Evolutionary conservation across 805 yeast species (phyloP), one percentile per base, ranked within the genome.

Genomic region (Candida manassasensis): DNA sequence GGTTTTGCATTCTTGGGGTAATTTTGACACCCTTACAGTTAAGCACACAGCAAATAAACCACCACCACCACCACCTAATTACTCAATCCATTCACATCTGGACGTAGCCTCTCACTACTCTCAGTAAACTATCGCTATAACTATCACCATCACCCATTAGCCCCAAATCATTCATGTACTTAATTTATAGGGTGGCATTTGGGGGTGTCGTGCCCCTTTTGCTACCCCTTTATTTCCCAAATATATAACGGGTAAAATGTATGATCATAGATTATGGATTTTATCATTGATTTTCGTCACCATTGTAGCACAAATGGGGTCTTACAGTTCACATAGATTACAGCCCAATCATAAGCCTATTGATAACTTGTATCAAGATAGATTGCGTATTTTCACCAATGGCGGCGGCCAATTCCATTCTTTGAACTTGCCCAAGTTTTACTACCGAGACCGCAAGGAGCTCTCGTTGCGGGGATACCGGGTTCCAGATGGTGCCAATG

Each of bases 381-480:
- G 96, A 30, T 63, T 88, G 41, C 70, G 87, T 29, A 94, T 83
- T 47, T 87, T 87, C 67, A 75, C 76, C 29, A 81, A 77, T 46
- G 49, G 50, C 12, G 79, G 77, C n/a, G 97, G 97, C 19, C 79
- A 79, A 43, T 90, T 83, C 63, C 55, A 59, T 26, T 65, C 72
- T 33, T 63, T 88, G 48, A 87, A 86, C 57, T 64, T 90, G 24
- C 95, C 97, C 9, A 81, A 80, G 48, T 87, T 84, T 54, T 85
- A 84, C 52, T 88, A 82, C 50, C 60, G 63, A 35, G 75, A 65
- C 10, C 61, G 93, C 9, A 59, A 73, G 21, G 81, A 75, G 45
- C 52, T 22, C 45, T 59, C 46, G 21, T 65, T 86, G 38, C 66
- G 72, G 46, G 82, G 79, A 37, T 84, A 83, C 67, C 73, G 79